Evolutionary conservation across 2,329 filamentous ascomycete genomes (phyloP), one percentile per base, ranked within the genome.

Genomic region (Fusarium torulosum): DNA sequence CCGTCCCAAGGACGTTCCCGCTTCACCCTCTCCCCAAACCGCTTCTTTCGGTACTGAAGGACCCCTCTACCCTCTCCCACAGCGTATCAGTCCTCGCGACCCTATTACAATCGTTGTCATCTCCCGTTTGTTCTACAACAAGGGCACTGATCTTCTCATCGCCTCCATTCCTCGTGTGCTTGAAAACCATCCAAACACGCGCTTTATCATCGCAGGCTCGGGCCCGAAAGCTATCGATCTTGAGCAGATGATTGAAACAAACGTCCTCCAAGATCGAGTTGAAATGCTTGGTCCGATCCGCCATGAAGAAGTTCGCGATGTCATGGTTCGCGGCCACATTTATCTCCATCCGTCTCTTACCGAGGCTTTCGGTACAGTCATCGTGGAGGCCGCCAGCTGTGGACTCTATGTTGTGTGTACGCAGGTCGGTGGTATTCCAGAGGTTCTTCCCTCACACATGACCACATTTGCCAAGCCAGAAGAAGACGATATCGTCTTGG

Each of bases 71-170:
- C 79, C 82, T 7, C 85, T 89, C 0, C 88, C 89, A 5, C 89
- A 90, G 53, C 88, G 88, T 8, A 85, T 97, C 4, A 91, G 92
- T 0, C 92, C 94, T 1, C 86, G 93, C 67, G 95, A 97, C 72
- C 91, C 89, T 13, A 95, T 99, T 73, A 97, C 94, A 9, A 97
- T 99, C 59, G 93, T 99, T 3, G 95, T 99, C 20, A 97, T 99
- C 65, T 97, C 94, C 10, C 93, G 96, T 20, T 88, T 99, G 2
- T 99, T 98, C 80, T 98, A 98, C 80, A 99, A 99, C 80, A 99
- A 99, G 78, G 96, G 96, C 61, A 98, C 93, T 2, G 96, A 99
- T 77, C 87, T 99, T 0, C 86, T 99, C n/a, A 97, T 97, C 23
- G 96, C 95, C 13, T 93, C 94, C 6, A 97, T 99, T 53, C 96